Evolutionary conservation across 2,329 filamentous ascomycete genomes (phyloP).

Genomic region (Orbilia javanica): DNA sequence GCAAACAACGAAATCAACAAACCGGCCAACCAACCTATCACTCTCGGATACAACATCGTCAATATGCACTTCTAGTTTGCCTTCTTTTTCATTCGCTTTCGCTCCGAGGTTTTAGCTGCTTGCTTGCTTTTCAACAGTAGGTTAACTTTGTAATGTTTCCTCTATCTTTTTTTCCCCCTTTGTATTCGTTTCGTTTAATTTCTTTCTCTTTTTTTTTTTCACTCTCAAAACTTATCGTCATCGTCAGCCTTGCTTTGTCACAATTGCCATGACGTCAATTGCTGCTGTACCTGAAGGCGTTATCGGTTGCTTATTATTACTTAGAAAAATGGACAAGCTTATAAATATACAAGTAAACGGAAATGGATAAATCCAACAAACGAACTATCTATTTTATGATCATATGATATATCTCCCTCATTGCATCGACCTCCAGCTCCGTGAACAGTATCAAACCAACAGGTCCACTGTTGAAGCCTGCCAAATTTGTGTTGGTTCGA

Average conservation of each 20-base stretch:
- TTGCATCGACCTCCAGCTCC: neutral
- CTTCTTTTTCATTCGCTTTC: neutral
- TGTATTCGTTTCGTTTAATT: neutral
- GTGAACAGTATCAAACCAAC: neutral
- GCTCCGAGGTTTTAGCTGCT: neutral
- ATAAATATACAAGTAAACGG: neutral
- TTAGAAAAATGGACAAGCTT: neutral
- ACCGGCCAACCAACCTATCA: neutral
- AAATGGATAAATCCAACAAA: neutral
- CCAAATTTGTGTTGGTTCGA: neutral
- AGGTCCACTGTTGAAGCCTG: neutral
- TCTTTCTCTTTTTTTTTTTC: neutral
- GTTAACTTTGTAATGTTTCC: too few relatives aligned
- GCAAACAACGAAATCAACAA: neutral
- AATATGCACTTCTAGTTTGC: neutral
- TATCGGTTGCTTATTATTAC: conserved; percentile 4
- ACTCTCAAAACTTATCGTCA: neutral
- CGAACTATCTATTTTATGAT: neutral
- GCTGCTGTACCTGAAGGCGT: conserved; percentile 6
- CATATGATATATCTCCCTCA: neutral
- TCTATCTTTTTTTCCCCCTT: too few relatives aligned
- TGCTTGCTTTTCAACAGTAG: neutral
- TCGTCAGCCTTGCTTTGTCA: too few relatives aligned
- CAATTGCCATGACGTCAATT: too few relatives aligned
- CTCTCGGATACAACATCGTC: neutral